These are phyloP conservation scores for Aphanocladium album DNA, from an alignment of 2,329 filamentous ascomycete species.

Conservation along the genomic window DNA sequence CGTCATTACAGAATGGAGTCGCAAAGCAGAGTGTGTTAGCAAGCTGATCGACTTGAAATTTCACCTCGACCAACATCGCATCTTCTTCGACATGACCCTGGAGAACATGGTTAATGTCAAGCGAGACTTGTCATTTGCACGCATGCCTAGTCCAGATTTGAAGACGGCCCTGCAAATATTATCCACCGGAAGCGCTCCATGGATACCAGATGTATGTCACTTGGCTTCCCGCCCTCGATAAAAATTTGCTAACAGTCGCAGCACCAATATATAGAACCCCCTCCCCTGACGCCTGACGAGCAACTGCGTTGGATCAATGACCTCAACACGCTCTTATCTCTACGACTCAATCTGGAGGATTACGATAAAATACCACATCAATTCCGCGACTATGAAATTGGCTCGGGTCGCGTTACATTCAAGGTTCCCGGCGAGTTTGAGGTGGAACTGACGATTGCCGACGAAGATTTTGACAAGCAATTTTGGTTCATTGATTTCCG, in stretches of 20 bases:
- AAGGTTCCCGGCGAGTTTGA: slow-evolving; percentile 80
- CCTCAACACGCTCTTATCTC: slow-evolving; percentile 76
- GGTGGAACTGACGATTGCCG: slow-evolving; percentile 83
- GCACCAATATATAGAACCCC: slow-evolving; percentile 72
- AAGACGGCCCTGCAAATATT: slow-evolving; percentile 83
- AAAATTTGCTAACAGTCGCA: slow-evolving; percentile 36
- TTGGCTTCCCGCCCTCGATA: neutral
- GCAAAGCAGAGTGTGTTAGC: slow-evolving; percentile 71
- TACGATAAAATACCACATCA: slow-evolving; percentile 68
- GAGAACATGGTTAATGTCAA: slow-evolving; percentile 67
- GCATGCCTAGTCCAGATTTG: slow-evolving; percentile 84
- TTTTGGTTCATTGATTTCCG: slow-evolving; percentile 94
- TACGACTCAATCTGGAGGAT: slow-evolving; percentile 81
- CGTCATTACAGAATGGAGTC: slow-evolving; percentile 86
- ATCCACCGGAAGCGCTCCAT: slow-evolving; percentile 68
- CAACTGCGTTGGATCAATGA: slow-evolving; percentile 71
- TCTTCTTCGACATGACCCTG: slow-evolving; percentile 55
- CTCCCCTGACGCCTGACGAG: slow-evolving; percentile 64
- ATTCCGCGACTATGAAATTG: slow-evolving; percentile 72
- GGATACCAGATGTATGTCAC: slow-evolving; percentile 68
- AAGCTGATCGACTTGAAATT: slow-evolving; percentile 82
- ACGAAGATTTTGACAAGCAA: slow-evolving; percentile 76
- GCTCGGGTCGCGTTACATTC: slow-evolving; percentile 87
- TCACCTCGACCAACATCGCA: slow-evolving; percentile 62
- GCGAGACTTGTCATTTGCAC: slow-evolving; percentile 63